Percentiles rank a stretch among this genome's conserved stretches.
Evolutionary conservation across 73 alveolate species (phyloP).

Genomic region (Loxodes magnus): DNA sequence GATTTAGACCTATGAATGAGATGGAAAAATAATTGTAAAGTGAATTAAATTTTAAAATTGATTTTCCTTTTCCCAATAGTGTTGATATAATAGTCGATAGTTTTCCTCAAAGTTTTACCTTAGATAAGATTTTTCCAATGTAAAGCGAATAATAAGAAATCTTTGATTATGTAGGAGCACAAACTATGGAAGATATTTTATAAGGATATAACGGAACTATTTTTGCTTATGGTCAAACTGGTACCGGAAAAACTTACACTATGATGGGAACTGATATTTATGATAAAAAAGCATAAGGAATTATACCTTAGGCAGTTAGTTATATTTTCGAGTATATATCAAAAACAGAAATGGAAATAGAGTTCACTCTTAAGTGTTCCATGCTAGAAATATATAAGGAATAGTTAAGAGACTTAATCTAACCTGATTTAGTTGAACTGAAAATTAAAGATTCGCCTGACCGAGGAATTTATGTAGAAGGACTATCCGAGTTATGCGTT

Average conservation of each 20-base stretch:
- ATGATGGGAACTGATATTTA: slow-evolving; percentile 59
- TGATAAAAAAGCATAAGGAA: slow-evolving; percentile 37
- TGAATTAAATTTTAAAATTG: no score
- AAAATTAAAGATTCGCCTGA: slow-evolving; percentile 89
- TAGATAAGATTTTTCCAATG: slow-evolving; percentile 41
- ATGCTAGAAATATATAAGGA: slow-evolving; percentile 87
- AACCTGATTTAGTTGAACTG: slow-evolving; percentile 21
- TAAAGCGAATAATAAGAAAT: slow-evolving; percentile 23
- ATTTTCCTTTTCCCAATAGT: no score
- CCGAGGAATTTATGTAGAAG: slow-evolving; percentile 92
- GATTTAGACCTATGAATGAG: slow-evolving; percentile 34
- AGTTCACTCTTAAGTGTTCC: slow-evolving; percentile 64
- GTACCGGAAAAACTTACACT: slow-evolving; percentile 90
- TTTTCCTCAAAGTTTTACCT: slow-evolving; percentile 21
- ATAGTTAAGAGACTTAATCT: slow-evolving; percentile 36
- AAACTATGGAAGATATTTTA: slow-evolving; percentile 23
- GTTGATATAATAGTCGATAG: no score
- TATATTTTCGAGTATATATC: slow-evolving; percentile 48
- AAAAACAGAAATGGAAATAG: slow-evolving; percentile 47
- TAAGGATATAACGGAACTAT: slow-evolving; percentile 91
- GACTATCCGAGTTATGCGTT: slow-evolving; percentile 92
- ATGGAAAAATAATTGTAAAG: slow-evolving; percentile 22
- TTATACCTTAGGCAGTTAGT: slow-evolving; percentile 76
- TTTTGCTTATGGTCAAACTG: slow-evolving; percentile 94
- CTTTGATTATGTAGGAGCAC: slow-evolving; percentile 31